Percentiles rank a stretch among this genome's conserved stretches.
phyloP scores from a whole-genome alignment of 2,329 filamentous ascomycete species.

The Pseudogymnoascus sp. region DNA sequence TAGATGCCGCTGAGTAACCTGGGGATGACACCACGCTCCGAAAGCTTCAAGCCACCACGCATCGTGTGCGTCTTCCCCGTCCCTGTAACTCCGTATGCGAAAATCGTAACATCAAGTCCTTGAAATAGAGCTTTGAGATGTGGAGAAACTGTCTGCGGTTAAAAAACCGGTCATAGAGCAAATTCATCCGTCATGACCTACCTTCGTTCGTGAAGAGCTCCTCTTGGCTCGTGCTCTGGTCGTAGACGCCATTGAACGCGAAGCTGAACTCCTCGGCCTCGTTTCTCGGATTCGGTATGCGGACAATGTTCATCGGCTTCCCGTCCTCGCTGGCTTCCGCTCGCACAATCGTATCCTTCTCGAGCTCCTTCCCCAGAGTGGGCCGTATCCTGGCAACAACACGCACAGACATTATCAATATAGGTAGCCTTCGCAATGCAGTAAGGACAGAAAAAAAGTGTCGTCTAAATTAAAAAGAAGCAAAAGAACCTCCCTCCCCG shows the following conservation, averaged over 20 bases:
- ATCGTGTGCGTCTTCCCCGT: slow-evolving; percentile 96
- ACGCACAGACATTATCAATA: slow-evolving; percentile 53
- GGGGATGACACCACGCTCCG: slow-evolving; percentile 81
- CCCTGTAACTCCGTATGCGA: slow-evolving; percentile 88
- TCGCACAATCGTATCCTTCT: slow-evolving; percentile 77
- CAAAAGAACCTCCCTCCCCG: slow-evolving; percentile 9
- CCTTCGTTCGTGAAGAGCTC: slow-evolving; percentile 83
- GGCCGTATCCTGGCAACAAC: slow-evolving; percentile 89
- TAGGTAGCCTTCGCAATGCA: slow-evolving; percentile 1
- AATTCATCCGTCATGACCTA: slow-evolving; percentile 32
- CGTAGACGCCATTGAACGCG: slow-evolving; percentile 89
- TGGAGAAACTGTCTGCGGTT: slow-evolving; percentile 57
- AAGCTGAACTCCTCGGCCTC: slow-evolving; percentile 86
- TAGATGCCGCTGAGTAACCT: slow-evolving; percentile 79
- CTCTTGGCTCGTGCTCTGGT: slow-evolving; percentile 70
- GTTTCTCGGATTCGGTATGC: slow-evolving; percentile 92
- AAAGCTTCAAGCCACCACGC: slow-evolving; percentile 79
- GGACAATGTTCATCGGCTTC: slow-evolving; percentile 60
- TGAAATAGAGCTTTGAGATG: slow-evolving; percentile 88
- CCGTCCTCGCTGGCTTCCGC: slow-evolving; percentile 54
- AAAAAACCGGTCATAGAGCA: slow-evolving; percentile 10
- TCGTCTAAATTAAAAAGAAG: background rate
- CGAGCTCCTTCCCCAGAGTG: slow-evolving; percentile 73
- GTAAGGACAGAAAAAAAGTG: background rate
- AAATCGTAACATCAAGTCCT: slow-evolving; percentile 80